Base-by-base conservation (phyloP, 2,329 filamentous ascomycete genomes). In the Ploettnerulaceae sp. region DNA sequence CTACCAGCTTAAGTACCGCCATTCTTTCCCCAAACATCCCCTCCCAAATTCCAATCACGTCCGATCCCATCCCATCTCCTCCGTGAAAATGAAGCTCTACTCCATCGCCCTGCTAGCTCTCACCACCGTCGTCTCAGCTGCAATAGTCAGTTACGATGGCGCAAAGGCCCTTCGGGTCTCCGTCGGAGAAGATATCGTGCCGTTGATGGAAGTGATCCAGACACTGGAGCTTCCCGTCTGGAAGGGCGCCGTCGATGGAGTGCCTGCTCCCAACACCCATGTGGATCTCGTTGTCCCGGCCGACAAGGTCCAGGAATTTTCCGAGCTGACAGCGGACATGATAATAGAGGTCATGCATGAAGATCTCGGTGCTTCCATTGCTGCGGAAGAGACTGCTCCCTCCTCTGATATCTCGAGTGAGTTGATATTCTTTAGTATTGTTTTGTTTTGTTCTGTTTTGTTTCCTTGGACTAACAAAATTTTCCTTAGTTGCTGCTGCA, bases 271-370 rank as follows among this genome's bases (percentile, higher is more conserved):
- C 11, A 58, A 59, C 28, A 56, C 54, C 2, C 59, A 67, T 49
- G 65, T 70, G 34, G 71, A 73, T 51, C 56, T 73, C 35, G 64
- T 68, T n/a, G 61, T 73, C 40, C 59, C 69, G 11, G 65, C 64
- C 9, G 59, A 64, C 7, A 61, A 69, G 26, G 45, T 70, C 15
- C 54, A 57, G 1, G 61, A 61, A 5, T 72, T 73, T 49, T 55
- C 70, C 35, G 55, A 62, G n/a, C 54, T 67, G 12, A 57, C 56
- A 3, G 15, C 24, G 22, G 22, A 14, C 11, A 56, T 70, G 25
- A 57, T 62, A 20, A 57, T 54, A 3, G 59, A 64, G 34, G 53
- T 66, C 12, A 65, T 74, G 61, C 69, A 73, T 47, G 63, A 66
- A 24, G 62, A 74, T 55, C 61, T 74, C 5, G 70, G 69, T 12